phyloP scores from a whole-genome alignment of 306 rosid species.

The Styphnolobium japonicum region DNA sequence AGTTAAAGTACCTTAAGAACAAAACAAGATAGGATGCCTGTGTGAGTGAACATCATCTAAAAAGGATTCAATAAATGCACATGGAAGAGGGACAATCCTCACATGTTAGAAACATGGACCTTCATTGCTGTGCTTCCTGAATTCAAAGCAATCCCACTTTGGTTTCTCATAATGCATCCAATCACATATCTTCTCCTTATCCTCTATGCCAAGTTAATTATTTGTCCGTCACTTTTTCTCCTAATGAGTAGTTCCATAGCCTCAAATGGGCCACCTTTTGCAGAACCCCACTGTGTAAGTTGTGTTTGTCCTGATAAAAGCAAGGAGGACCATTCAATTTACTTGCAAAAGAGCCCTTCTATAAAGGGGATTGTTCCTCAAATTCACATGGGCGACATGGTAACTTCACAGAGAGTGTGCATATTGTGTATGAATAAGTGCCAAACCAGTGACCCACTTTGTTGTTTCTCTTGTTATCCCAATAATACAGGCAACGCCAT shows the following conservation, averaged over 20 bases:
- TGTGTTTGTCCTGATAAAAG: neutral
- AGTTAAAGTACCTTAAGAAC: constrained; percentile 1
- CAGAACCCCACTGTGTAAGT: neutral
- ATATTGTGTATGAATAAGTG: constrained; percentile 2
- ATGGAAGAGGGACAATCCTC: constrained; percentile 52
- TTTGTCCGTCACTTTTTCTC: neutral
- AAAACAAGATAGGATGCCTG: constrained; percentile 14
- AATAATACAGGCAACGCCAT: constrained; percentile 4
- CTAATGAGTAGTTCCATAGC: neutral
- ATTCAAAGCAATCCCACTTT: constrained; percentile 39
- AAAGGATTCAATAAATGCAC: constrained; percentile 44
- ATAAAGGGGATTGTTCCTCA: neutral
- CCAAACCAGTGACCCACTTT: constrained; percentile 27
- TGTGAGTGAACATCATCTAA: neutral
- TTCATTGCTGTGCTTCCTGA: constrained; percentile 41
- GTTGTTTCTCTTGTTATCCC: neutral
- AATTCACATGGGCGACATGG: neutral
- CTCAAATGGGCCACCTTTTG: constrained; percentile 19
- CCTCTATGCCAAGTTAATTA: constrained; percentile 29
- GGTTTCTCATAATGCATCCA: constrained; percentile 5
- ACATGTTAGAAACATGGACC: constrained; percentile 59
- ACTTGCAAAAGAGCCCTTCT: neutral
- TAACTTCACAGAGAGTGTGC: neutral
- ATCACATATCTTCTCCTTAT: constrained; percentile 23
- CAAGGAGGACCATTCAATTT: neutral